phyloP scores from a whole-genome alignment of 768 basidiomycete species.

The Termitomyces sp. region DNA sequence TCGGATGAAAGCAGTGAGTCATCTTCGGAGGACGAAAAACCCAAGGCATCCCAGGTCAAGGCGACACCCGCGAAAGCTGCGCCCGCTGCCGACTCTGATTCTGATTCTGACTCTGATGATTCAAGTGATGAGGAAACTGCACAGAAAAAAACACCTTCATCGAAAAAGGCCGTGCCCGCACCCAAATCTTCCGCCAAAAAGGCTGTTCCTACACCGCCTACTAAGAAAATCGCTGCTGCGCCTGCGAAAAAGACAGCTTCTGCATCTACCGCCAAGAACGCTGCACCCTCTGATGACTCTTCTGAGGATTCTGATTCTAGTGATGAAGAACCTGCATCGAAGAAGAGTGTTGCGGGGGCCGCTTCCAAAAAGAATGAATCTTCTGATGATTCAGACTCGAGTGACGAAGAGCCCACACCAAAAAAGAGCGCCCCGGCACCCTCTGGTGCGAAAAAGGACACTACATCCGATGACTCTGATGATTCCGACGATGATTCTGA shows the following conservation, averaged over 20 bases:
- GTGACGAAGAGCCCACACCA: constrained; percentile 1
- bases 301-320: constrained; percentile 16
- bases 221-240: neutral
- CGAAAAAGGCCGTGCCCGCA: constrained; percentile 4
- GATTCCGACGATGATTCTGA: neutral
- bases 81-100: constrained; percentile 27
- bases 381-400: constrained; percentile 19
- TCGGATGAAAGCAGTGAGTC: constrained; percentile 42
- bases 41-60: constrained; percentile 49
- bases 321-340: constrained; percentile 1
- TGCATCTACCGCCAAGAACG: neutral
- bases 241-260: constrained; percentile 1
- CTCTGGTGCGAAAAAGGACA: constrained; percentile 10
- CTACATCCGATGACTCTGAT: neutral
- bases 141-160: constrained; percentile 19
- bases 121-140: constrained; percentile 29
- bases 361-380: constrained; percentile 8
- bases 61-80: constrained; percentile 28
- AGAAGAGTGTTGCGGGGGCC: constrained; percentile 14
- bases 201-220: neutral
- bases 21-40: constrained; percentile 49
- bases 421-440: constrained; percentile 14
- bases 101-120: constrained; percentile 17
- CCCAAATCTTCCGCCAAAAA: neutral
- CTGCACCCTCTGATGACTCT: constrained; percentile 19